Percentiles rank a stretch among this genome's conserved stretches.
Evolutionary conservation across 805 yeast genomes (phyloP).

Genomic region (Pichia rugopelliculosa): DNA sequence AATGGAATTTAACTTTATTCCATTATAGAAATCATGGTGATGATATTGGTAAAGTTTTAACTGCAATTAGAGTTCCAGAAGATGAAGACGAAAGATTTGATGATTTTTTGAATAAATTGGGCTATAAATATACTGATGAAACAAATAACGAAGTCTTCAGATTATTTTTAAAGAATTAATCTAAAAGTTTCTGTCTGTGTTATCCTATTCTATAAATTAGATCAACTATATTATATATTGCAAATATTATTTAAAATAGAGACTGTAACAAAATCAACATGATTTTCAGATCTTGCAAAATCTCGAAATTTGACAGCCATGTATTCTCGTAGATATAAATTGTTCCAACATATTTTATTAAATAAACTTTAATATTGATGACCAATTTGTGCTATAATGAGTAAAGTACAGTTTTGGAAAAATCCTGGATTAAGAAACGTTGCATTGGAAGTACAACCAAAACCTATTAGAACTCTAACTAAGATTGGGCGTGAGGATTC

Average conservation of each 20-base stretch:
- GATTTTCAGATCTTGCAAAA: too few relatives aligned
- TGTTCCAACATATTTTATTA: too few relatives aligned
- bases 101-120: conserved; percentile 59
- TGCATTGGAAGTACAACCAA: not conserved
- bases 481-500: not conserved
- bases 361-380: too few relatives aligned
- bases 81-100: conserved; percentile 59
- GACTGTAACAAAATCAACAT: too few relatives aligned
- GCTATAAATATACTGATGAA: conserved; percentile 74
- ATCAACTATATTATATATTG: too few relatives aligned
- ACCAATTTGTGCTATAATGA: too few relatives aligned
- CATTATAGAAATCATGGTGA: conserved; percentile 97
- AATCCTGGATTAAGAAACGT: not conserved
- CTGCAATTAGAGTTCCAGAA: conserved; percentile 82
- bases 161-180: conserved; percentile 45
- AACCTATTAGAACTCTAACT: not conserved
- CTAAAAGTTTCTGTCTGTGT: not conserved
- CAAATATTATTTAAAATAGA: too few relatives aligned
- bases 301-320: too few relatives aligned
- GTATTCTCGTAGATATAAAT: too few relatives aligned
- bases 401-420: conserved; percentile 5
- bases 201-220: not conserved
- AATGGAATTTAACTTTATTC: conserved; percentile 92
- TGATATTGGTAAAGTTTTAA: conserved; percentile 86
- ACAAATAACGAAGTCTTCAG: conserved; percentile 81